Base-by-base conservation (phyloP, 805 yeast genomes). In the Zygotorulaspora sp. region DNA sequence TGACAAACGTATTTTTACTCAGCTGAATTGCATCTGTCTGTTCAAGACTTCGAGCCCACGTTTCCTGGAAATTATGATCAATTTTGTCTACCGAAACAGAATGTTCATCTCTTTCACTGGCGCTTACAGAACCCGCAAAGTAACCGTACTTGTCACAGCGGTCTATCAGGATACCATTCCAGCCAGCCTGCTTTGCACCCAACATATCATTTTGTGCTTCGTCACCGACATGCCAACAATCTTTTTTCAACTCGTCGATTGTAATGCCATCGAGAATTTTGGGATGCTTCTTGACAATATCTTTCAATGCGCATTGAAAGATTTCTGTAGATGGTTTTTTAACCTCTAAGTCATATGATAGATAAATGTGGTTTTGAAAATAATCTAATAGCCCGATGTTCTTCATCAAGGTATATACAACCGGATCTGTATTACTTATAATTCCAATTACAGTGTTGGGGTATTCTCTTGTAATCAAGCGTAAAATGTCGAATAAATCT, bases 151-250 rank as follows among this genome's bases (percentile, higher is more conserved):
- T 48, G 32, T 65, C 48, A 3, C 50, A 43, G 48, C 84, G 64
- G 50, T 78, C 83, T 3, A 79, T 38, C 16, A 74, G 58, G 0
- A 82, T 61, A 4, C 81, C 77, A 36, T 74, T 76, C 76, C 86
- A 74, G 0, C 88, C 88, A 1, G 80, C 69, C 17, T 58, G 55
- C 12, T 63, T 55, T 0, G 80, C 67, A 2, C 78, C 82, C 10
- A 63, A 50, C 38, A 73, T 63, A 53, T 82, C 90, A 35, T 75
- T 74, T 6, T 58, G 59, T 24, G 67, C 55, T 45, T 73, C 77
- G 52, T 82, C 89, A 0, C 90, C 90, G 32, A 80, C 61, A 53
- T 82, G 90, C 84, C 83, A 80, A 33, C 66, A 56, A 9, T 49
- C 44, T 7, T 39, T 33, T 20, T 52, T 42, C 35, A 61, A 40